phyloP scores from a whole-genome alignment of 148 eudicot genomes.

The Fallopia convolvulus region DNA sequence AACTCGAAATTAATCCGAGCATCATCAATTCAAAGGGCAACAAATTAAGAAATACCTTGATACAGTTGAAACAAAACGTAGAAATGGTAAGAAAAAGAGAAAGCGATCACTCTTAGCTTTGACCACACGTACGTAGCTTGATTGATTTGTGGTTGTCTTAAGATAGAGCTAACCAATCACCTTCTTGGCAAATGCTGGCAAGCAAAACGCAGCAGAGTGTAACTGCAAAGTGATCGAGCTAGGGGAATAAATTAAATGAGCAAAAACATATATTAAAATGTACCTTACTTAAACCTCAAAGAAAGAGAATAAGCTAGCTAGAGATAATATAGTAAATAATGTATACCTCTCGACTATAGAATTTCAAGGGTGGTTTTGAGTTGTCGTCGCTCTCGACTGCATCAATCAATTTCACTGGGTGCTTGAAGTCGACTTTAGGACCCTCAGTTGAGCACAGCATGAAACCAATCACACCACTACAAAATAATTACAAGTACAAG shows the following conservation, averaged over 20 bases:
- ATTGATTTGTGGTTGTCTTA: no score
- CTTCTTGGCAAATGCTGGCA: conserved; percentile 87
- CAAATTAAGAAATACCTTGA: no score
- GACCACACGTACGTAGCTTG: no score
- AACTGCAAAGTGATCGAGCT: conserved; percentile 31
- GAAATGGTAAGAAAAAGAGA: no score
- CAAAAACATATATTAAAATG: not conserved
- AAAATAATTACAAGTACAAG: not conserved
- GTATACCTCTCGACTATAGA: conserved; percentile 80
- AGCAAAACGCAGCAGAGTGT: conserved; percentile 85
- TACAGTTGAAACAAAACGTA: no score
- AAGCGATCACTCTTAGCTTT: no score
- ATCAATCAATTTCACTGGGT: conserved; percentile 81
- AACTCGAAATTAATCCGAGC: no score
- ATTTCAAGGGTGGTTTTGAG: conserved; percentile 54
- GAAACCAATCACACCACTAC: conserved; percentile 93
- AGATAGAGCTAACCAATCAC: conserved; percentile 34
- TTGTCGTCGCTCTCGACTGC: conserved; percentile 34
- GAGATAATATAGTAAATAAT: not conserved
- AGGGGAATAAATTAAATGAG: not conserved
- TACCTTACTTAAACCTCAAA: not conserved
- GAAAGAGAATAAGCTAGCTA: not conserved
- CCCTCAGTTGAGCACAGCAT: conserved; percentile 97
- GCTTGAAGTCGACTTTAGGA: conserved; percentile 70
- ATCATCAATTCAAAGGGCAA: no score